phyloP scores from a whole-genome alignment of 306 rosid species.

The Malus fusca region DNA sequence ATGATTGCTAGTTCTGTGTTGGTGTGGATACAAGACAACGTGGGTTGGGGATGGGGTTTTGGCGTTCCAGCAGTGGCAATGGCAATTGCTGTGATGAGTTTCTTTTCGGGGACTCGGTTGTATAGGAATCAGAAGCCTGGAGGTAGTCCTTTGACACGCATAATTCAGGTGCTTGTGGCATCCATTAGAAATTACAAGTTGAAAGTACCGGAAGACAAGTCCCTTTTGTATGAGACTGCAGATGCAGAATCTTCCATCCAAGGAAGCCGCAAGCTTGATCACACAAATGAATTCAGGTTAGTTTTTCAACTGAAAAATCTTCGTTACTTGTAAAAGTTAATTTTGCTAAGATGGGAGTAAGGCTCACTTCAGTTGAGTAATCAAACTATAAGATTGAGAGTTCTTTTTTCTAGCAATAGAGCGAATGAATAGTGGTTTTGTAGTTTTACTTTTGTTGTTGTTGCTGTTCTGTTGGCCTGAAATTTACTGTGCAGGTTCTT shows the following conservation, averaged over 20 bases:
- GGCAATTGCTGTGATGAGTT: slow-evolving; percentile 62
- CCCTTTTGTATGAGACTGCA: slow-evolving; percentile 49
- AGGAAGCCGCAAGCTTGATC: slow-evolving; percentile 79
- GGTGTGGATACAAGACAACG: slow-evolving; percentile 63
- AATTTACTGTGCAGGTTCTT: slow-evolving; percentile 44
- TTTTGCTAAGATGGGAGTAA: neutral
- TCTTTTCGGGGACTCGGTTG: slow-evolving; percentile 59
- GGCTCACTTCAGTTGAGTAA: too few relatives aligned
- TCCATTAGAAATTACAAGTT: slow-evolving; percentile 38
- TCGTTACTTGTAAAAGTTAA: neutral
- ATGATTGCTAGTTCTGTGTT: slow-evolving; percentile 57
- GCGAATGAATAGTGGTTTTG: neutral
- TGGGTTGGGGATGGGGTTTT: slow-evolving; percentile 82
- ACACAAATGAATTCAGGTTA: slow-evolving; percentile 53
- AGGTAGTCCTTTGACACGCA: slow-evolving; percentile 62
- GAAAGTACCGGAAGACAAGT: slow-evolving; percentile 41
- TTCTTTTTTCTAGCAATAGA: neutral
- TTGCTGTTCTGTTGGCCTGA: neutral
- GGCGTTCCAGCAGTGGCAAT: slow-evolving; percentile 65
- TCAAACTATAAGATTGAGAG: too few relatives aligned
- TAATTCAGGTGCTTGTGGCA: slow-evolving; percentile 60
- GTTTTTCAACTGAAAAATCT: neutral
- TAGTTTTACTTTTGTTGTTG: neutral
- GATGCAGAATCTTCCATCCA: slow-evolving; percentile 50
- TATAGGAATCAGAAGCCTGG: slow-evolving; percentile 69